phyloP scores from a whole-genome alignment of 2,329 filamentous ascomycete species.

The Scolecobasidium constrictum region DNA sequence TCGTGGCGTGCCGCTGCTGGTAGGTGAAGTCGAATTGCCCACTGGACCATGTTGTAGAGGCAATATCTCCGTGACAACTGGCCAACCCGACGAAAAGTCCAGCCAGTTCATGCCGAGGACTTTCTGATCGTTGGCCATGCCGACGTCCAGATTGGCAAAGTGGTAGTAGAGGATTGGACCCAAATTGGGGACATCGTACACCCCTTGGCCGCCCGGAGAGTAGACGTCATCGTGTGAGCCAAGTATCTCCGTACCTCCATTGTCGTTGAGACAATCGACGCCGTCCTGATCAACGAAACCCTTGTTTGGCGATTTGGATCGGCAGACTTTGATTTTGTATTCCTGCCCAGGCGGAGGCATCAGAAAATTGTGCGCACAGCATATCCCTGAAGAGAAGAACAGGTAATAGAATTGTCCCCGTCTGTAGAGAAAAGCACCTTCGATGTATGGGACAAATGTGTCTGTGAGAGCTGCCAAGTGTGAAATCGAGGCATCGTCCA shows the following conservation, averaged over 20 bases:
- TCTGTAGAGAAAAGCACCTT: conserved; percentile 47
- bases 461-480: no score
- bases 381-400: conserved; percentile 50
- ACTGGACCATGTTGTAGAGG: no score
- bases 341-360: conserved; percentile 45
- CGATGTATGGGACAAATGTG: no score
- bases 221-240: conserved; percentile 50
- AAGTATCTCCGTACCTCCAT: conserved; percentile 51
- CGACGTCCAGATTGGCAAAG: conserved; percentile 41
- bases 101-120: conserved; percentile 42
- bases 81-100: conserved; percentile 39
- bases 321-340: conserved; percentile 56
- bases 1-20: no score
- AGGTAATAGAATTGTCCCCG: conserved; percentile 50
- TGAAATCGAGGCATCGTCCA: conserved; percentile 32
- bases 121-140: conserved; percentile 40
- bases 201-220: conserved; percentile 54
- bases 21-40: no score
- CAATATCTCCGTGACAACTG: no score
- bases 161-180: conserved; percentile 53
- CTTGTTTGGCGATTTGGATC: conserved; percentile 40
- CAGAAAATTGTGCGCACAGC: conserved; percentile 45
- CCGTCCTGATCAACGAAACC: conserved; percentile 47
- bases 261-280: conserved; percentile 37
- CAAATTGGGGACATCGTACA: conserved; percentile 37